A percentile compares a stretch with the other conserved stretches of the same genome.
Conservation (phyloP, 345 rosid genomes). For the Gossypium herbaceum region DNA sequence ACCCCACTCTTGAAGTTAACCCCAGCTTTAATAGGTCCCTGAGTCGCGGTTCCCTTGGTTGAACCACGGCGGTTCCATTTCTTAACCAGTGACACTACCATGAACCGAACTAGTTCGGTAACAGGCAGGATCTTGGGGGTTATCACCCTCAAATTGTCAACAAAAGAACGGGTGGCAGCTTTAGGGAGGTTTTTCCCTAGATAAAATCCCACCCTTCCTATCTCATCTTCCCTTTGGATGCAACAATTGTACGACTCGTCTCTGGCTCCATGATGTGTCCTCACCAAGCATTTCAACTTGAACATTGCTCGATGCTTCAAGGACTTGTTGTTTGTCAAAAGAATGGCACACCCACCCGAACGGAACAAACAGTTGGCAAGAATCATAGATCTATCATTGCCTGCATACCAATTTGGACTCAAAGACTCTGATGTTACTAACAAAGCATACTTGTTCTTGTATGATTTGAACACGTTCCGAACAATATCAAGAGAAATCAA, state of each 20-base stretch:
- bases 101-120: conserved; percentile 58
- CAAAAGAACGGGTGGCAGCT: conserved; percentile 67
- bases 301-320: conserved; percentile 49
- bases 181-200: conserved; percentile 68
- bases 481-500: conserved; percentile 66
- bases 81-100: conserved; percentile 23
- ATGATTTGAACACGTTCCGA: conserved; percentile 50
- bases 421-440: conserved; percentile 72
- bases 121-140: conserved; percentile 77
- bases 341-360: conserved; percentile 71
- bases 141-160: conserved; percentile 67
- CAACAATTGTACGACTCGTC: conserved; percentile 74
- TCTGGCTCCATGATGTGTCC: conserved; percentile 84
- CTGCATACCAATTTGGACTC: conserved; percentile 81
- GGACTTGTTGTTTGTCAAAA: conserved; percentile 64
- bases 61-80: conserved; percentile 24
- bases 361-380: conserved; percentile 79
- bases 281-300: conserved; percentile 61
- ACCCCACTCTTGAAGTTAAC: conserved; percentile 75
- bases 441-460: conserved; percentile 51
- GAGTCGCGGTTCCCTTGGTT: conserved; percentile 16
- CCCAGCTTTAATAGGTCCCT: conserved; percentile 31
- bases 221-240: conserved; percentile 62
- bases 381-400: conserved; percentile 84
- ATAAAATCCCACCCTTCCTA: conserved; percentile 61